Conservation (phyloP, 139 green algal genomes). For the Haematococcus lacustris region DNA sequence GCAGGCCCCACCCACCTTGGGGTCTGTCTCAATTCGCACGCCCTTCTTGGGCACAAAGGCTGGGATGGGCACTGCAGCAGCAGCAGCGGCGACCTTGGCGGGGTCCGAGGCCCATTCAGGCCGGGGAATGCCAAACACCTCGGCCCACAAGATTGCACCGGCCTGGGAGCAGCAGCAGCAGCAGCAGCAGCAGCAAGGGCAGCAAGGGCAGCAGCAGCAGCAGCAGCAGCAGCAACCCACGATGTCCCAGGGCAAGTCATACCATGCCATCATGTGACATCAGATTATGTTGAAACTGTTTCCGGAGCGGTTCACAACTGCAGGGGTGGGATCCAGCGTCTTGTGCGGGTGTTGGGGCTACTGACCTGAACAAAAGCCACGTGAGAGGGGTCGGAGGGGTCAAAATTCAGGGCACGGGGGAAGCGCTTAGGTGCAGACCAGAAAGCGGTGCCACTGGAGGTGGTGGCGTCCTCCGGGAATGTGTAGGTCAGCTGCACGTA, state of each 20-base stretch:
- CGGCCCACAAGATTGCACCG: slow-evolving; percentile 80
- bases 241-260: too few relatives aligned
- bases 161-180: too few relatives aligned
- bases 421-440: slow-evolving; percentile 98
- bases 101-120: slow-evolving; percentile 62
- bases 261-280: too few relatives aligned
- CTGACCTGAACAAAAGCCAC: slow-evolving; percentile 63
- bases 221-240: too few relatives aligned
- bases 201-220: not conserved
- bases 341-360: too few relatives aligned
- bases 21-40: slow-evolving; percentile 97
- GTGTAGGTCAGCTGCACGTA: slow-evolving; percentile 59
- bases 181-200: not conserved
- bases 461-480: slow-evolving; percentile 86
- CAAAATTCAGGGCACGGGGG: slow-evolving; percentile 75
- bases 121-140: slow-evolving; percentile 73
- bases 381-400: slow-evolving; percentile 62
- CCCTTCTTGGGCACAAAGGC: slow-evolving; percentile 77
- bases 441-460: slow-evolving; percentile 84
- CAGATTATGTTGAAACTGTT: too few relatives aligned
- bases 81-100: slow-evolving; percentile 31
- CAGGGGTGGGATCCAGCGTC: too few relatives aligned
- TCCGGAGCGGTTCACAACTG: too few relatives aligned
- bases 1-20: slow-evolving; percentile 71
- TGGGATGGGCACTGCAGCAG: slow-evolving; percentile 59